Evolutionary conservation across 1,139 yeast species (phyloP), one percentile per base, ranked within the genome.

Genomic region (Yamadazyma oceani): DNA sequence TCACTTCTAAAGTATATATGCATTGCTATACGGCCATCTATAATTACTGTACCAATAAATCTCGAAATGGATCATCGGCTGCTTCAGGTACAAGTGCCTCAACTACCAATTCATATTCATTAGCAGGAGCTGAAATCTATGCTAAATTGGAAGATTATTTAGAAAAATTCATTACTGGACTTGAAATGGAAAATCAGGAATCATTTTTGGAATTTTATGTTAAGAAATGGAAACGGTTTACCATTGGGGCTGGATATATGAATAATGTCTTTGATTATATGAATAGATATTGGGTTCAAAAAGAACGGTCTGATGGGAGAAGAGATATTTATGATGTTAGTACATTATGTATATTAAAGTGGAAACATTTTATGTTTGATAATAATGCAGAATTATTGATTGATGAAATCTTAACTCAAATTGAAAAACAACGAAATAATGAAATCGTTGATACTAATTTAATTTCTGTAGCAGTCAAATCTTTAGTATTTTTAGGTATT

Each of bases 251-350:
- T 1, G 85, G 90, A 14, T 86, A 88, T 60, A 67, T 94, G 62
- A 89, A 89, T 61, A 95, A 94, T 60, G 94, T 94, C 21, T 88
- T 92, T 57, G 96, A 90, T 58, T 94, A 94, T 61, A 82, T 94
- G 78, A 94, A 94, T 61, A 78, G 97, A 47, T 92, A 92, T 63
- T 94, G 98, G 98, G 97, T 94, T 35, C 88, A 85, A 54, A 89
- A 95, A 57, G 97, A 92, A 61, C 77, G 97, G 54, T 86, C 90
- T 31, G 97, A 92, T 57, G 97, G 97, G n/a, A 80, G 88, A 53
- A 76, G 90, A 48, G 89, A 88, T 53, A 81, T 92, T 35, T 88
- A 82, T 59, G 98, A 94, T 60, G 95, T 94, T 26, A 83, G 87
- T 55, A 89, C 97, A 1, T 69, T 92, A 49, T 85, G 96, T 38